Base-by-base conservation (phyloP, 2,329 filamentous ascomycete genomes). In the Lachnellula suecica region DNA sequence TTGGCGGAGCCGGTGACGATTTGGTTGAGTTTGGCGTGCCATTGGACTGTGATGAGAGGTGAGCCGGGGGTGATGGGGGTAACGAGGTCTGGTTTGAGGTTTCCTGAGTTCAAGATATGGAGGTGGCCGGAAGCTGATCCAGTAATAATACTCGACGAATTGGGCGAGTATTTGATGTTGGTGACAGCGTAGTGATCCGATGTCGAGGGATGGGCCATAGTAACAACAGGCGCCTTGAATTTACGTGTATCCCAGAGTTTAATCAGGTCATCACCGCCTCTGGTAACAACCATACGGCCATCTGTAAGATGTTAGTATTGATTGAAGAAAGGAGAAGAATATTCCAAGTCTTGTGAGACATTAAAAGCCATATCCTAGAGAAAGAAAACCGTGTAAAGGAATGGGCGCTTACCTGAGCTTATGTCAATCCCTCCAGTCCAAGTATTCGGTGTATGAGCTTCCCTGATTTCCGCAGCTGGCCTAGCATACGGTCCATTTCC, bases 161-260 rank as follows among this genome's bases (percentile, higher is more conserved):
- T 89, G 4, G 93, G 92, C 25, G 91, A 89, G 74, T 97, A 99
- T 57, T 83, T 82, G 66, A 99, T 96, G 66, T 91, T 96, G 48
- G 85, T 88, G 54, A 89, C 92, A 1, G 89, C 83, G 68, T 89
- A 96, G 64, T 91, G 85, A 52, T 86, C 84, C 1, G 91, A 93
- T 13, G 89, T 96, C 1, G 93, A 96, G 1, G 82, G 72, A 70
- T 96, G 91, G 5, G 85, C 75, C 15, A 90, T 83, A 1, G 85
- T 89, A 44, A 91, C 89, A 13, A 99, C 80, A 4, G 94, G 91
- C 52, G 87, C 79, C 68, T 94, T 97, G 77, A 99, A 96, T 66
- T 97, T 97, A 53, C 94, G 84, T 3, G 87, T 95, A 68, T 99
- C 94, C 94, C 94, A 99, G 2, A 97, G 79, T 73, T 97, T 97